A percentile compares a stretch with the other conserved stretches of the same genome.
phyloP scores from a whole-genome alignment of 306 rosid species.

The Trichosanthes truncata region DNA sequence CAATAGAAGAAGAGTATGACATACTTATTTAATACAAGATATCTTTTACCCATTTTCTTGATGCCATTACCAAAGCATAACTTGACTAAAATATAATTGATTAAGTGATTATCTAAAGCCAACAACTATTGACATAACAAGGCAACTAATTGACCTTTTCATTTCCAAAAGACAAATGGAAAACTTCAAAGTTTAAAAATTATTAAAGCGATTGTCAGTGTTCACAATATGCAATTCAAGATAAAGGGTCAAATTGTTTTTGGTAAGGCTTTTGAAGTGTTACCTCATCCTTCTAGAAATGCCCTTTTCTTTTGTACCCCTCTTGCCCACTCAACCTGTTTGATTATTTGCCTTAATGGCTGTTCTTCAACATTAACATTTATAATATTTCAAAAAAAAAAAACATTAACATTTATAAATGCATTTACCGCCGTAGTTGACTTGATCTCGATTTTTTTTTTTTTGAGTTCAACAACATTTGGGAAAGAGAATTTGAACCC shows the following conservation, averaged over 20 bases:
- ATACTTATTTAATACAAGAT: not conserved
- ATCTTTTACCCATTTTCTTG: not conserved
- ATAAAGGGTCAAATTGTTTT: constrained; percentile 1
- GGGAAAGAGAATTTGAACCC: no score
- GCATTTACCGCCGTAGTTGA: no score
- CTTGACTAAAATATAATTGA: not conserved
- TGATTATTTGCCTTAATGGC: not conserved
- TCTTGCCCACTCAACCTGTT: not conserved
- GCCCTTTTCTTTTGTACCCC: not conserved
- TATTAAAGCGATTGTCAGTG: not conserved
- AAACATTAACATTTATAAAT: no score
- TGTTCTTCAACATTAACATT: not conserved
- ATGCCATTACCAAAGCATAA: not conserved
- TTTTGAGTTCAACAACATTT: no score
- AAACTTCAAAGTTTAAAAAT: not conserved
- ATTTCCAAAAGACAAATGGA: not conserved
- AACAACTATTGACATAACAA: constrained; percentile 11
- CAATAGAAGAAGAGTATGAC: not conserved
- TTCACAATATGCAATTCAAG: not conserved
- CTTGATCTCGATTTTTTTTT: no score
- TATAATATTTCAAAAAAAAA: no score
- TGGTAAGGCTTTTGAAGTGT: constrained; percentile 5
- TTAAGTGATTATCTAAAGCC: not conserved
- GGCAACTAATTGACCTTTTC: constrained; percentile 9
- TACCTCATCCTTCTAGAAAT: constrained; percentile 1